A percentile compares a stretch with the other conserved stretches of the same genome.
Evolutionary conservation across 106 monocot species (phyloP).

Genomic region (Allium sativum): DNA sequence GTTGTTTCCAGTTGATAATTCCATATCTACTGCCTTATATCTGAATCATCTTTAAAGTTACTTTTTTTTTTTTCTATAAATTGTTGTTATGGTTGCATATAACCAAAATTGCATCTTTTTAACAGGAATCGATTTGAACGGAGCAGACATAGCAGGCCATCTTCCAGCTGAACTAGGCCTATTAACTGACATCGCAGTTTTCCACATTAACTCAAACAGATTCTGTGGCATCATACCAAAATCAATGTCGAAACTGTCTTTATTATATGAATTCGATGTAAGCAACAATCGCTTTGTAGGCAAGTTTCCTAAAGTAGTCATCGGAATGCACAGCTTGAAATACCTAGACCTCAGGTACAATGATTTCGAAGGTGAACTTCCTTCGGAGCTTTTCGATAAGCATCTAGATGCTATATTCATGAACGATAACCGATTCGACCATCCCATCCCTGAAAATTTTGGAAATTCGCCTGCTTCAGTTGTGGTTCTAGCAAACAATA

Average conservation of each 20-base stretch:
- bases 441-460: conserved; percentile 4
- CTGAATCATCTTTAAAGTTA: no score
- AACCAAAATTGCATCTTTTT: neutral
- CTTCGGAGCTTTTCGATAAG: conserved; percentile 9
- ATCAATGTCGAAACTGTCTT: neutral
- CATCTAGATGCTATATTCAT: conserved; percentile 7
- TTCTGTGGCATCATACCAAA: conserved; percentile 51
- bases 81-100: neutral
- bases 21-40: no score
- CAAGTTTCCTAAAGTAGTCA: conserved; percentile 2
- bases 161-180: conserved; percentile 42
- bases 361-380: conserved; percentile 14
- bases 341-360: conserved; percentile 18
- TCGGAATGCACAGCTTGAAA: conserved; percentile 7
- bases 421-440: conserved; percentile 18
- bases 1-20: no score
- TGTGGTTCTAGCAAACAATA: conserved; percentile 17
- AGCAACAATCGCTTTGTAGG: conserved; percentile 20
- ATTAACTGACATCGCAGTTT: conserved; percentile 30
- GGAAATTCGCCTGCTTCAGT: conserved; percentile 16
- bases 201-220: conserved; percentile 51
- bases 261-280: conserved; percentile 8
- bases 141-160: conserved; percentile 45
- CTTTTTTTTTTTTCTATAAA: neutral
- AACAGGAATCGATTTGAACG: conserved; percentile 38